Evolutionary conservation across 1,139 yeast species (phyloP), one percentile per base, ranked within the genome.

Genomic region (Trichomonascaceae sp.): DNA sequence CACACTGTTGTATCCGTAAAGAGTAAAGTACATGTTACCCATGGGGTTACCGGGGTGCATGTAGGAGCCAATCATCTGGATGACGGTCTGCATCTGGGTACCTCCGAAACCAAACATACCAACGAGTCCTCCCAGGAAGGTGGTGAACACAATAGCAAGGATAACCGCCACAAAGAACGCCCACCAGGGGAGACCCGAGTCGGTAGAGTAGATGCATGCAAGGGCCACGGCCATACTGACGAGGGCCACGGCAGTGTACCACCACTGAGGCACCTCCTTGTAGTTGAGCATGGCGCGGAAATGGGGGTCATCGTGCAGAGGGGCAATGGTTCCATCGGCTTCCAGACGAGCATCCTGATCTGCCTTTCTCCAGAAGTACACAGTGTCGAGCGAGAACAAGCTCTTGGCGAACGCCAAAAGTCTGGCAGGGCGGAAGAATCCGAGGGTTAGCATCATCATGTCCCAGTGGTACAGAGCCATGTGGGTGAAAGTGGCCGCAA

Each of bases 221-320:
- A 72, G 57, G 3, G 73, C 69, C 37, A 71, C 55, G 5, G 59
- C 59, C n/a, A 70, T 50, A 13, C 73, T 61, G 13, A 61, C 43
- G 5, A 62, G 39, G 39, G 74, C 52, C 13, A 71, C 62, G 8
- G 55, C 33, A 23, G 67, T 43, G 43, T 67, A 74, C 62, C 69
- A 69, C 67, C 69, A 67, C 38, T 70, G 75, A 15, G 79, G 79
- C 23, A 72, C 78, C 44, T 74, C 80, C 30, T 61, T 64, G 50
- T 71, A 71, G 18, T 56, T 56, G 25, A 60, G 45, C 74, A 71
- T 71, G 65, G 71, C 68, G 35, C 60, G 60, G 34, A 69, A 63
- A 41, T 71, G 76, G 1, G 77, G 72, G 44, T 74, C 79, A 26
- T 65, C 42, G 39, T 67, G 65, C 14, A 67, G 62, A 36, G 64